Evolutionary conservation across 371 early-diverging fungal genomes (phyloP).

Genomic region (Mucor saturninus): DNA sequence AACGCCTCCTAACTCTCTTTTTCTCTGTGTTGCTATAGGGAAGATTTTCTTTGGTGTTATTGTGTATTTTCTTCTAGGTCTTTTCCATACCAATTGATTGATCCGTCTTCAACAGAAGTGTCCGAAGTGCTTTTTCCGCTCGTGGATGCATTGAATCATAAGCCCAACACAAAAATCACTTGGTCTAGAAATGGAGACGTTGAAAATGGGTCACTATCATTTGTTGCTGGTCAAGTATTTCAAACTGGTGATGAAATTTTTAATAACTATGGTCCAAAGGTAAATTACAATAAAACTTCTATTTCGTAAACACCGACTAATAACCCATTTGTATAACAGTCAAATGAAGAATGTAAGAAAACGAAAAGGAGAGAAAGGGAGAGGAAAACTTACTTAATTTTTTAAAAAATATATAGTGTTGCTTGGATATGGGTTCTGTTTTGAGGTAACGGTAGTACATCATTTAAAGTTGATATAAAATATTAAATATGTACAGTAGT

Average conservation of each 20-base stretch:
- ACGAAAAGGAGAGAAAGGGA: neutral
- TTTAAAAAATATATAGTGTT: conserved; percentile 35
- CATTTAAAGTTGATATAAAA: neutral
- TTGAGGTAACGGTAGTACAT: conserved; percentile 33
- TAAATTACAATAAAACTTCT: conserved; percentile 13
- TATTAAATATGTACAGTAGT: conserved; percentile 22
- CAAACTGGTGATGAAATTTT: conserved; percentile 54
- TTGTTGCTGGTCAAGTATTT: conserved; percentile 41
- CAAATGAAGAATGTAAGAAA: conserved; percentile 71
- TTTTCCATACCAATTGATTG: conserved; percentile 60
- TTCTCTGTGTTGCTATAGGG: conserved; percentile 36
- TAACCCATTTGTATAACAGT: conserved; percentile 25
- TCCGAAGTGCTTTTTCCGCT: conserved; percentile 61
- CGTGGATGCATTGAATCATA: conserved; percentile 63
- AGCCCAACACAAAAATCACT: conserved; percentile 55
- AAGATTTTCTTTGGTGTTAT: conserved; percentile 65
- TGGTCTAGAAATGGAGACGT: conserved; percentile 47
- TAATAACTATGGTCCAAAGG: conserved; percentile 76
- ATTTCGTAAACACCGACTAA: neutral
- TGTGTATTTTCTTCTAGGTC: conserved; percentile 62
- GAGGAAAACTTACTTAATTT: neutral
- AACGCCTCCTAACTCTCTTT: conserved; percentile 8
- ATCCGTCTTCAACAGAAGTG: conserved; percentile 29
- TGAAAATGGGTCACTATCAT: conserved; percentile 37
- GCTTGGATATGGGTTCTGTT: conserved; percentile 70